A percentile compares a stretch with the other conserved stretches of the same genome.
These are phyloP conservation scores for Eimeria sp. DNA, from an alignment of 169 alveolate genomes.

Conservation along the genomic window DNA sequence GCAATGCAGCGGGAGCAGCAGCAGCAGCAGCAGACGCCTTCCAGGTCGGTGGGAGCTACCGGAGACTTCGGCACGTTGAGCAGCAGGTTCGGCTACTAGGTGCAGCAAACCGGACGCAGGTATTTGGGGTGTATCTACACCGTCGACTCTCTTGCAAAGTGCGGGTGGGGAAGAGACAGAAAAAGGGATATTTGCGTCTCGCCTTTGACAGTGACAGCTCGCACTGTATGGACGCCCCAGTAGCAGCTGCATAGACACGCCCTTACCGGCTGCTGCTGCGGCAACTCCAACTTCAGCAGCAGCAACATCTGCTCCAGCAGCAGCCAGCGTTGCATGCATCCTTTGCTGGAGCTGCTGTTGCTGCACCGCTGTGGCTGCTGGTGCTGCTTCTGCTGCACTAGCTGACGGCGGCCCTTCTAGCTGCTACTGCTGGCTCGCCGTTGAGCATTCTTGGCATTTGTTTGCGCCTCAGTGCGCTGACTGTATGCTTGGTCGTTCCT, in stretches of 20 bases:
- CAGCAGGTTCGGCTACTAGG: conserved; percentile 61
- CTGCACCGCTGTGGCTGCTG: background rate
- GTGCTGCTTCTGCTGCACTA: background rate
- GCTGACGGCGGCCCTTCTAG: background rate
- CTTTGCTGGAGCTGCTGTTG: background rate
- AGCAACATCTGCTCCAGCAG: background rate
- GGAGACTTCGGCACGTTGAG: conserved; percentile 22
- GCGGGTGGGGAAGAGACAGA: background rate
- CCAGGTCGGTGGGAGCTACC: conserved; percentile 43
- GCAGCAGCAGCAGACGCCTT: conserved; percentile 47
- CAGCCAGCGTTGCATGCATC: background rate
- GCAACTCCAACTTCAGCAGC: background rate
- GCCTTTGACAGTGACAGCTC: background rate
- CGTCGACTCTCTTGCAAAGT: background rate
- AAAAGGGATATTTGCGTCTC: background rate
- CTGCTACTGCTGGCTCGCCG: background rate
- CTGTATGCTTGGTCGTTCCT: conserved; percentile 11
- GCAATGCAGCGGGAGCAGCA: conserved; percentile 76
- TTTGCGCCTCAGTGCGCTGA: conserved; percentile 2
- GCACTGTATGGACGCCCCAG: background rate
- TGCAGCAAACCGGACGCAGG: background rate
- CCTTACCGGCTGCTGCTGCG: background rate
- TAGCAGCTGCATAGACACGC: background rate
- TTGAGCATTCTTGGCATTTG: conserved; percentile 14
- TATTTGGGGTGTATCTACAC: background rate